Percentiles rank a stretch among this genome's conserved stretches.
These are phyloP conservation scores for Penicillium verrucosum DNA, from an alignment of 2,329 filamentous ascomycete genomes.

Conservation along the genomic window DNA sequence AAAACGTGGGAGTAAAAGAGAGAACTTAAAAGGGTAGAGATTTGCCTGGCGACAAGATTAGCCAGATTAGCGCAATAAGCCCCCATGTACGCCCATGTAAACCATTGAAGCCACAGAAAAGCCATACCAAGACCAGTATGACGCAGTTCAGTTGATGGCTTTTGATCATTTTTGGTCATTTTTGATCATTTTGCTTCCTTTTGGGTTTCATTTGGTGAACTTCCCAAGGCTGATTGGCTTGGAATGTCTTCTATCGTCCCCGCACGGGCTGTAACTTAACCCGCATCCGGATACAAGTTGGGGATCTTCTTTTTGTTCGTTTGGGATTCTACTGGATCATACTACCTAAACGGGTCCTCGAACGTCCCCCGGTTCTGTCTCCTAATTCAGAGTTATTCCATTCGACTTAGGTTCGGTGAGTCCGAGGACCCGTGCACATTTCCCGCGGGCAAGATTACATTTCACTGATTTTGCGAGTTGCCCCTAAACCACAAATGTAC, in stretches of 20 bases:
- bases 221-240: not conserved
- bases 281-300: not conserved
- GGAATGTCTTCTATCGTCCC: not conserved
- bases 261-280: not conserved
- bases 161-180: not conserved
- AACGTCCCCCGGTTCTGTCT: not conserved
- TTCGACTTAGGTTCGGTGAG: not conserved
- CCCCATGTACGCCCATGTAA: not conserved
- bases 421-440: not conserved
- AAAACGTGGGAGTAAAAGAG: not conserved
- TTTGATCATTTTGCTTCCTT: not conserved
- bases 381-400: not conserved
- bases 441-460: not conserved
- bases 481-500: not conserved
- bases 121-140: not conserved
- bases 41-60: not conserved
- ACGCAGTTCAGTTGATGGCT: not conserved
- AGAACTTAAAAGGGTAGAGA: not conserved
- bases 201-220: not conserved
- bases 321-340: not conserved
- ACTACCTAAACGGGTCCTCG: not conserved
- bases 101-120: not conserved
- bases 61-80: not conserved
- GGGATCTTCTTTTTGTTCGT: not conserved
- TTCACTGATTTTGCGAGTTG: not conserved